Evolutionary conservation across 768 basidiomycete species (phyloP).

Genomic region (Amanita molliuscula): DNA sequence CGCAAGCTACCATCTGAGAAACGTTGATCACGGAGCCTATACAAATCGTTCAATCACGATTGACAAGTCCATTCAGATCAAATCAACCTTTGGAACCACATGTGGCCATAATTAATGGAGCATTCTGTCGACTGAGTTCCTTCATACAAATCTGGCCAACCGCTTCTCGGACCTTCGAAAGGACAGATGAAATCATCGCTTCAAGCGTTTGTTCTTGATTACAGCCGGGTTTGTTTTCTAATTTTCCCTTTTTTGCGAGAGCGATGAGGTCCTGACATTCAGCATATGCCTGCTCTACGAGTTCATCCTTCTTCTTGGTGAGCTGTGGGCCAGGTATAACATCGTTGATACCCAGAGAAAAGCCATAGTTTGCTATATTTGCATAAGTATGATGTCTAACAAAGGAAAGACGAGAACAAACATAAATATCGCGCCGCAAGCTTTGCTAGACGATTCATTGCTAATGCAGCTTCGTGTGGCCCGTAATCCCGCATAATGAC

Average conservation of each 20-base stretch:
- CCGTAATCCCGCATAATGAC: slow-evolving; percentile 97
- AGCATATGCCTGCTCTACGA: slow-evolving; percentile 83
- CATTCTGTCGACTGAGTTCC: slow-evolving; percentile 95
- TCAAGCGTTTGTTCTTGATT: slow-evolving; percentile 96
- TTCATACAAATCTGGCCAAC: slow-evolving; percentile 98
- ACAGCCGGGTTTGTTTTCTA: slow-evolving; percentile 97
- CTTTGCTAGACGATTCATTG: slow-evolving; percentile 95
- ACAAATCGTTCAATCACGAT: neutral
- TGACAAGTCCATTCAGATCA: neutral
- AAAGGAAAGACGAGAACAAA: slow-evolving; percentile 4
- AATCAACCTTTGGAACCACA: slow-evolving; percentile 90
- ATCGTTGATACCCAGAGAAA: slow-evolving; percentile 97
- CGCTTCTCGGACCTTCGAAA: slow-evolving; percentile 92
- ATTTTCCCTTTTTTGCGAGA: slow-evolving; percentile 81
- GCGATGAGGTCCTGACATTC: slow-evolving; percentile 81
- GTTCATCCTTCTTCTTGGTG: slow-evolving; percentile 68
- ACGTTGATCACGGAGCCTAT: slow-evolving; percentile 96
- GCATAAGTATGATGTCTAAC: slow-evolving; percentile 2
- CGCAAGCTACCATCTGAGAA: slow-evolving; percentile 99
- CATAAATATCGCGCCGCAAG: slow-evolving; percentile 86
- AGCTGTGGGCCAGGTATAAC: slow-evolving; percentile 90
- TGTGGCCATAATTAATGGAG: slow-evolving; percentile 97
- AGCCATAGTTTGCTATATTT: slow-evolving; percentile 83
- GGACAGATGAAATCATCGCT: slow-evolving; percentile 85
- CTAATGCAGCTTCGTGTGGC: slow-evolving; percentile 83